Base-by-base conservation (phyloP, 2,329 filamentous ascomycete genomes). In the Colletotrichum simmondsii region DNA sequence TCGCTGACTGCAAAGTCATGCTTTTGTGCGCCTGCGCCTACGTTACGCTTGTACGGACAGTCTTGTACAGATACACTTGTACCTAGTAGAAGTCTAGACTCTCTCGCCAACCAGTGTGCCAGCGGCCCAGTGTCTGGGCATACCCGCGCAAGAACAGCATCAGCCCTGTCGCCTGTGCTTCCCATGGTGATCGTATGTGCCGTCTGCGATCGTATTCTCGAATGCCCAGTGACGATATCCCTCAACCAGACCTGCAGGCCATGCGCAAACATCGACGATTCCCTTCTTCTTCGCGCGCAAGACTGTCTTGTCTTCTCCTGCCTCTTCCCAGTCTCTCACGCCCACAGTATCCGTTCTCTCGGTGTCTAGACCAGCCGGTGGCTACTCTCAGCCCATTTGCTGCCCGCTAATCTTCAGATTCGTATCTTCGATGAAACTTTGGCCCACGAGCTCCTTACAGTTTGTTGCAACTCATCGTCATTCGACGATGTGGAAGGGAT, bases 241-340 rank as follows among this genome's bases (percentile, higher is more conserved):
- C 58, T 32, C 37, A 49, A 49, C 42, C 4, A 49, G 42, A 19
- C 42, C 19, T 49, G 42, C 37, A 30, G 24, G 22, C 28, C 37
- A 58, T 22, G 54, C 42, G 26, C 54, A 70, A 71, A 30, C 30
- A 28, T 56, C 32, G 46, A 61, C 35, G 52, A 58, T 65, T 28
- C 16, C 35, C 14, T 22, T 30, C 14, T 49, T 12, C 32, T 8
- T 11, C 42, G 42, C 42, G 19, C 42, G 42, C 42, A 49, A n/a
- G 32, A 49, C n/a, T 14, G 19, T 32, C n/a, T 49, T n/a, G 35
- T 70, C 11, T 49, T 42, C 64, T 73, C 60, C 65, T 73, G 60
- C 49, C 35, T 72, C 70, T 28, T 70, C 53, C 35, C 52, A 49
- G 59, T 73, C 61, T 71, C 71, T 65, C 70, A 65, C 70, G 37